Evolutionary conservation across 2,329 filamentous ascomycete genomes (phyloP).

Genomic region (Aspergillus sergii): DNA sequence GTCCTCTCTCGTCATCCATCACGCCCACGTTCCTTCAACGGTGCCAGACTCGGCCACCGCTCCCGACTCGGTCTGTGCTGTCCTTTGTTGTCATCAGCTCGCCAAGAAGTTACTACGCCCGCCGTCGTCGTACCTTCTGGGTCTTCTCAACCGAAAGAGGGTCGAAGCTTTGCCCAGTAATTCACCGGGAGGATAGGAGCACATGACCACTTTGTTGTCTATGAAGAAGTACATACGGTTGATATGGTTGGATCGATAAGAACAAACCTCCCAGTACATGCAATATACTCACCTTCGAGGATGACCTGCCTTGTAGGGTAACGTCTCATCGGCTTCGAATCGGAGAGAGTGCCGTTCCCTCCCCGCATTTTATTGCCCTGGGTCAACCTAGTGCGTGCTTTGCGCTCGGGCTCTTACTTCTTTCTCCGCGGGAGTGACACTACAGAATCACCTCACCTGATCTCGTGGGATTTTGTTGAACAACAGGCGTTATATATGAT

Average conservation of each 20-base stretch:
- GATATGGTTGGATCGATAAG: neutral
- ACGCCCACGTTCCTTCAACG: neutral
- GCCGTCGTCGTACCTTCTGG: neutral
- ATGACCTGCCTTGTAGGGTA: neutral
- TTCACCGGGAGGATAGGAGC: neutral
- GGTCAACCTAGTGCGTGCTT: constrained; percentile 1
- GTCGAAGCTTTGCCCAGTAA: neutral
- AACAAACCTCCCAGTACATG: no score
- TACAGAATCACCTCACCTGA: neutral
- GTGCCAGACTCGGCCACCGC: neutral
- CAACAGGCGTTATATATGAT: constrained; percentile 1
- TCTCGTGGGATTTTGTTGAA: neutral
- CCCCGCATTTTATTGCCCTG: constrained; percentile 3
- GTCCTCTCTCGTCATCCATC: neutral
- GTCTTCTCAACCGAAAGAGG: neutral
- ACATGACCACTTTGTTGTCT: neutral
- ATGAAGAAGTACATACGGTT: neutral
- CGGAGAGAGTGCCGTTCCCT: neutral
- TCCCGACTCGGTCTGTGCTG: constrained; percentile 1
- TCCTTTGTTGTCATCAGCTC: constrained; percentile 6
- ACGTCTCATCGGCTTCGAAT: neutral
- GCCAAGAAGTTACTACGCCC: neutral
- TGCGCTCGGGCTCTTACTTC: neutral
- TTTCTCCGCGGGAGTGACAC: constrained; percentile 3
- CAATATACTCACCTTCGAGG: neutral